Base-by-base conservation (phyloP, 2,329 filamentous ascomycete genomes). In the Blumeria hordei region DNA sequence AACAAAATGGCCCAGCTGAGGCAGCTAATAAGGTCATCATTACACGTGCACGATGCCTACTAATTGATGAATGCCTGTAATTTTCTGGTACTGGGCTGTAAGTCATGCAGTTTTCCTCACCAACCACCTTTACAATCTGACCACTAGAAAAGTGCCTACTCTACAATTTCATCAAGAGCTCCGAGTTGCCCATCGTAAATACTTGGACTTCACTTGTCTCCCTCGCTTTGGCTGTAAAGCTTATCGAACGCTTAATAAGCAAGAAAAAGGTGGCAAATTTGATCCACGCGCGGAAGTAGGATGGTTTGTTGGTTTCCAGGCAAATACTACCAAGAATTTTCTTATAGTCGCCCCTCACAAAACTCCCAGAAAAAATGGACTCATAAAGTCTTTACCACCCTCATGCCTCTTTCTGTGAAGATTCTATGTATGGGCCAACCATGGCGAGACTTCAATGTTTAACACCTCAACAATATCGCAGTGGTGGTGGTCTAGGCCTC, bases 151-250 rank as follows among this genome's bases (percentile, higher is more conserved):
- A 39, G n/a, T 39, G 10, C n/a, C 37, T 11, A 39, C 37, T 39
- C 37, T 39, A 39, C 37, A 39, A 11, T 39, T 39, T 39, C 37
- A 39, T n/a, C 10, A 39, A 39, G 37, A 11, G n/a, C 37, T 39
- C 11, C 37, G 37, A 18, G 32, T 49, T 21, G 1, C 44, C 21
- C n/a, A 49, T 11, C 47, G 16, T 12, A 12, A 51, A 51, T 10
- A n/a, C n/a, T 33, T 51, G 12, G 47, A 51, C 47, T 51, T 51
- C 12, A 51, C 28, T 14, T 51, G 47, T 51, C 47, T 51, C 14
- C 47, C 10, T 51, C 47, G 47, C 47, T 51, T 51, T 35, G 47
- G 47, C 9, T 51, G 47, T 16, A 51, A 51, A 51, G 47, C 47
- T 35, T 51, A 51, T 51, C 47, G 47, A n/a, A 51, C 21, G 9